These are phyloP conservation scores for Naganishia antarctica DNA, from an alignment of 768 basidiomycete genomes.

Conservation along the genomic window DNA sequence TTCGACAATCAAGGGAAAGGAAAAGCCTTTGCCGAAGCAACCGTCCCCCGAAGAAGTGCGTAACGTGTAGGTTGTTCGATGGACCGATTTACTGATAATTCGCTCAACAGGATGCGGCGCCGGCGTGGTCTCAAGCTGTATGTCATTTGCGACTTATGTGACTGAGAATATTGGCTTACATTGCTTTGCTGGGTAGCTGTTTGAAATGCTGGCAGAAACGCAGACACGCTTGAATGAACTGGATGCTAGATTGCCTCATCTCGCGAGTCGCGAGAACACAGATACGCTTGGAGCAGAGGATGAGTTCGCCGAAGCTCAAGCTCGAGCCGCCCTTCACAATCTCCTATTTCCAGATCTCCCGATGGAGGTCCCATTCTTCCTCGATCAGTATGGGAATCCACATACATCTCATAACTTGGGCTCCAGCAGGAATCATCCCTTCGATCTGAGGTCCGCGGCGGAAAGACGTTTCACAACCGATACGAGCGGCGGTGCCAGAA, in stretches of 20 bases:
- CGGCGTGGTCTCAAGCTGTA: slow-evolving; percentile 26
- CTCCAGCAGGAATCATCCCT: slow-evolving; percentile 14
- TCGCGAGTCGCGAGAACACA: not conserved
- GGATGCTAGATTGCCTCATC: slow-evolving; percentile 7
- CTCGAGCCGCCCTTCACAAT: slow-evolving; percentile 27
- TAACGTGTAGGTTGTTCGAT: not conserved
- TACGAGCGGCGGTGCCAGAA: not conserved
- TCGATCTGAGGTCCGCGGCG: not conserved
- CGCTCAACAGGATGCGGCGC: slow-evolving; percentile 1
- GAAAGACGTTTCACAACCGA: not conserved
- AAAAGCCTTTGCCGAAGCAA: slow-evolving; percentile 12
- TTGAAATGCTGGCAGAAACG: slow-evolving; percentile 28
- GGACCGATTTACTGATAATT: not conserved
- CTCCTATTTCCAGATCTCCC: slow-evolving; percentile 28
- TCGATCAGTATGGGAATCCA: slow-evolving; percentile 18
- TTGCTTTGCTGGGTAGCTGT: slow-evolving; percentile 15
- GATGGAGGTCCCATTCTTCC: slow-evolving; percentile 25
- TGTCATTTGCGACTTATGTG: not conserved
- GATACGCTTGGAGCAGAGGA: slow-evolving; percentile 27
- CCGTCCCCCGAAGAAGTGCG: slow-evolving; percentile 6
- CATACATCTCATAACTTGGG: slow-evolving; percentile 10
- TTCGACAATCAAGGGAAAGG: not conserved
- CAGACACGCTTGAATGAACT: slow-evolving; percentile 25
- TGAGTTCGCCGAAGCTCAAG: slow-evolving; percentile 19
- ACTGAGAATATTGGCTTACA: not conserved